A percentile compares a stretch with the other conserved stretches of the same genome.
Evolutionary conservation across 805 yeast species (phyloP).

Genomic region (Zygosaccharomyces bailii): DNA sequence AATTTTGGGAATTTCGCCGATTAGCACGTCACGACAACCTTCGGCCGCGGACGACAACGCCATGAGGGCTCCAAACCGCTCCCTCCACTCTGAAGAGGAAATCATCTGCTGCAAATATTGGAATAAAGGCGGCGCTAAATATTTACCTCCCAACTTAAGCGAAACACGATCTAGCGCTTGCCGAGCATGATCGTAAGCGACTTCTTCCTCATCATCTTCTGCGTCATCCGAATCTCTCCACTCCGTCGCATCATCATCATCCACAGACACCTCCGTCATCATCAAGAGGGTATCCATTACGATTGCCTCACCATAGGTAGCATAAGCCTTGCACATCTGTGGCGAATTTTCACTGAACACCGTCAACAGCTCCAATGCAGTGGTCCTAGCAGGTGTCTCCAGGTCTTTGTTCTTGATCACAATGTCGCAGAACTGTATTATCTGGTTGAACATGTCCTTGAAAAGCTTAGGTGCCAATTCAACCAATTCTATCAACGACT

Average conservation of each 20-base stretch:
- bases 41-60: slow-evolving; percentile 96
- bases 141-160: slow-evolving; percentile 75
- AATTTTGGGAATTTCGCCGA: slow-evolving; percentile 74
- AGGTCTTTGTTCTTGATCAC: slow-evolving; percentile 78
- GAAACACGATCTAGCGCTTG: slow-evolving; percentile 92
- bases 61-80: slow-evolving; percentile 95
- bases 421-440: slow-evolving; percentile 78
- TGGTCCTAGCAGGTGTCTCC: slow-evolving; percentile 74
- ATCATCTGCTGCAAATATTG: slow-evolving; percentile 83
- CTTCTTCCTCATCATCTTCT: slow-evolving; percentile 79
- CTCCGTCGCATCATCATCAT: slow-evolving; percentile 83
- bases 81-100: slow-evolving; percentile 77
- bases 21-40: slow-evolving; percentile 89
- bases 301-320: slow-evolving; percentile 65
- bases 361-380: slow-evolving; percentile 84
- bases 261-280: slow-evolving; percentile 90
- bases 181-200: slow-evolving; percentile 86
- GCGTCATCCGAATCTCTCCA: slow-evolving; percentile 81
- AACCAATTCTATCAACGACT: slow-evolving; percentile 83
- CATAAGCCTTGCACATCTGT: slow-evolving; percentile 83
- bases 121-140: slow-evolving; percentile 81
- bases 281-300: slow-evolving; percentile 71
- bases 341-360: slow-evolving; percentile 93
- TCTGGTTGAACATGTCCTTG: slow-evolving; percentile 83
- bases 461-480: slow-evolving; percentile 94